Percentiles rank a stretch among this genome's conserved stretches.
phyloP scores from a whole-genome alignment of 306 rosid genomes.

The Lagenaria siceraria region DNA sequence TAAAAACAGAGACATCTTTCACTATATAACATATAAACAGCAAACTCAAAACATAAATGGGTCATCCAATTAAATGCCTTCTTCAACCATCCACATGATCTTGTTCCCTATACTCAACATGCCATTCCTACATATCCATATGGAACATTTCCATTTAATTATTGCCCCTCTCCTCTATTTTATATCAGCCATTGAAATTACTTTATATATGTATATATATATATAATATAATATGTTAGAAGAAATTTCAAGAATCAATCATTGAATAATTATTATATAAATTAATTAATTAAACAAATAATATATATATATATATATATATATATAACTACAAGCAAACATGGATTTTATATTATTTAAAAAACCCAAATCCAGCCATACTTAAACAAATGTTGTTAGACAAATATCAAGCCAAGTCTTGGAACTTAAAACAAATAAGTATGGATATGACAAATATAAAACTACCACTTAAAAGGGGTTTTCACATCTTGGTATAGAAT shows the following conservation, averaged over 20 bases:
- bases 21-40: neutral
- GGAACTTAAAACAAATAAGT: constrained; percentile 16
- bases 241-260: constrained; percentile 6
- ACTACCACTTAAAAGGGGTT: neutral
- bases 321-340: constrained; percentile 4
- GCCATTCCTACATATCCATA: constrained; percentile 1
- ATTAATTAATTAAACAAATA: neutral
- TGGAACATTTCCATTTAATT: constrained; percentile 30
- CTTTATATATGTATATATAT: neutral
- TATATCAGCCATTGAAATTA: neutral
- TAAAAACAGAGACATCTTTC: neutral
- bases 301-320: no score
- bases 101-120: constrained; percentile 41
- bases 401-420: neutral
- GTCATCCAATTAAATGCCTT: constrained; percentile 39
- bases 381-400: constrained; percentile 4
- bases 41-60: constrained; percentile 6
- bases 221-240: neutral
- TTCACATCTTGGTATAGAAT: constrained; percentile 10
- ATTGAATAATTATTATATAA: neutral
- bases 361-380: neutral
- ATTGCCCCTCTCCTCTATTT: constrained; percentile 8
- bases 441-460: constrained; percentile 15
- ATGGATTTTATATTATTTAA: constrained; percentile 1
- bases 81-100: constrained; percentile 52